Conservation (phyloP, 345 rosid species). For the Excoecaria cochinchinensis region DNA sequence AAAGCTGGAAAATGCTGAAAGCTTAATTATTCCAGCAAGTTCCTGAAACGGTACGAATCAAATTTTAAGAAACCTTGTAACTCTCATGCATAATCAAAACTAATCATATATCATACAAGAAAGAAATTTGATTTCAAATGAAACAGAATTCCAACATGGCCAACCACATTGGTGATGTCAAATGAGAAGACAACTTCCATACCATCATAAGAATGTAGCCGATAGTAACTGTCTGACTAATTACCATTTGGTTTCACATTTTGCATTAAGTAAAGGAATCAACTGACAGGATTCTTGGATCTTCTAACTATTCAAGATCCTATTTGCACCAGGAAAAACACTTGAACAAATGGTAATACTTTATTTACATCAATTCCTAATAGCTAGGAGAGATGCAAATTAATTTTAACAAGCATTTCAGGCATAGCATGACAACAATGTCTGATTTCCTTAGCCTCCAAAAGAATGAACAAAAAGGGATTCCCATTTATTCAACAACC, state of each 20-base stretch:
- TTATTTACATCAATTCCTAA: background rate
- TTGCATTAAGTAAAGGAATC: background rate
- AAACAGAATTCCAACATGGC: background rate
- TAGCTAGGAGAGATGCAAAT: background rate
- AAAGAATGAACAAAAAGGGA: background rate
- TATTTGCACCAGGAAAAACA: background rate
- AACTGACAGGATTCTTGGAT: background rate
- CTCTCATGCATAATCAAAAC: background rate
- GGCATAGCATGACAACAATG: background rate
- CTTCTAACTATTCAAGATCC: background rate
- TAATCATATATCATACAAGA: background rate
- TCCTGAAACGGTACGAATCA: conserved; percentile 50
- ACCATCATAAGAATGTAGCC: background rate
- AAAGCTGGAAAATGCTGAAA: conserved; percentile 88
- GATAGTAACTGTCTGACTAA: background rate
- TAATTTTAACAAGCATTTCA: background rate
- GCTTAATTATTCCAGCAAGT: conserved; percentile 88
- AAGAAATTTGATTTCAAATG: background rate
- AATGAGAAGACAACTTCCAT: background rate
- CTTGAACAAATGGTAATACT: background rate
- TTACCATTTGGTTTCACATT: background rate
- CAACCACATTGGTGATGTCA: background rate
- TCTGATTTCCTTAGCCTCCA: background rate
- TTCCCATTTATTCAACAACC: background rate
- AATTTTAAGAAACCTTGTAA: conserved; percentile 12